Evolutionary conservation across 805 yeast species (phyloP).

Genomic region (Ogataea ganodermae): DNA sequence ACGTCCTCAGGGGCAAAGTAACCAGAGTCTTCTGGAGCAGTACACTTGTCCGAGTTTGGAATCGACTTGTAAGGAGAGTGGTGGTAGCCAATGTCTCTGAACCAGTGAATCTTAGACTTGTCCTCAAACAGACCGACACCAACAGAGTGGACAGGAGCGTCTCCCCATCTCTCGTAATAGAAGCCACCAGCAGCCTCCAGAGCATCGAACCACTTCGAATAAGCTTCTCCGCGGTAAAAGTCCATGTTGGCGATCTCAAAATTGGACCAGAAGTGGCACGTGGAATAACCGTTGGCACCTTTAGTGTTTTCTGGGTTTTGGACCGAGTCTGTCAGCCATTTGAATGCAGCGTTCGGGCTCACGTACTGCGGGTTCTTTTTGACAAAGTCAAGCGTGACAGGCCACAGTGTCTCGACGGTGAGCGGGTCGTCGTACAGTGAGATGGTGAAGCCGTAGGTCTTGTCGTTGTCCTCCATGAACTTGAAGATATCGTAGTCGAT

Average conservation of each 20-base stretch:
- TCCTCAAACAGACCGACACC: constrained; percentile 76
- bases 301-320: constrained; percentile 49
- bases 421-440: constrained; percentile 71
- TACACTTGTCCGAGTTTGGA: constrained; percentile 62
- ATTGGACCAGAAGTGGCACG: constrained; percentile 88
- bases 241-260: constrained; percentile 87
- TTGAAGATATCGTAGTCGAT: constrained; percentile 77
- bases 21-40: constrained; percentile 36
- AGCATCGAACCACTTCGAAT: constrained; percentile 62
- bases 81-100: constrained; percentile 77
- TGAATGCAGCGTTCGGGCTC: constrained; percentile 57
- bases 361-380: constrained; percentile 60
- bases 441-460: constrained; percentile 75
- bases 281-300: constrained; percentile 48
- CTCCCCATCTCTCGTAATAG: constrained; percentile 92
- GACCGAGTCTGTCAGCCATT: constrained; percentile 53
- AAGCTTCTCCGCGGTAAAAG: constrained; percentile 71
- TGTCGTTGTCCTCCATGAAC: constrained; percentile 67
- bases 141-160: constrained; percentile 85
- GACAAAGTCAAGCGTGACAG: constrained; percentile 64
- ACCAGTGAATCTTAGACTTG: constrained; percentile 76
- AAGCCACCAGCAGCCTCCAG: constrained; percentile 79
- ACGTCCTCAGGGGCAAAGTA: constrained; percentile 38
- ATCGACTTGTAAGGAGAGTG: constrained; percentile 79
- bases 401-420: constrained; percentile 67